A percentile compares a stretch with the other conserved stretches of the same genome.
phyloP scores from a whole-genome alignment of 2,329 filamentous ascomycete genomes.

The Aspergillaceae sp. region DNA sequence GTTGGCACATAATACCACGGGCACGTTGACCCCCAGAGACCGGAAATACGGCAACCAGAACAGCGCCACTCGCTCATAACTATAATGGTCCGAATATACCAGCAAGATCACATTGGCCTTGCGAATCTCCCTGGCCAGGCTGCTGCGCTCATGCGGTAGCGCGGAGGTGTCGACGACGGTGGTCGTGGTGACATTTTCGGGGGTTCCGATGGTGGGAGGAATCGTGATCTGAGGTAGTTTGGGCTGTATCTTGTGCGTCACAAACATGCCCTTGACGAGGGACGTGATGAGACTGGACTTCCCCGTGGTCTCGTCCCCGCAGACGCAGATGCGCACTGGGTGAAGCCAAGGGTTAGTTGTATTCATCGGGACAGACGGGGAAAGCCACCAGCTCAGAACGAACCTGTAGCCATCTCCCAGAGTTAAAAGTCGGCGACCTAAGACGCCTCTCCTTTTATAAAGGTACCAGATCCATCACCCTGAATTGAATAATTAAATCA shows the following conservation, averaged over 20 bases:
- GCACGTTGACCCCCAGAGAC: conserved; percentile 95
- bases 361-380: neutral
- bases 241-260: conserved; percentile 88
- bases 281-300: conserved; percentile 91
- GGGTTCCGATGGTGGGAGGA: conserved; percentile 82
- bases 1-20: conserved; percentile 92
- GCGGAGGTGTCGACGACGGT: conserved; percentile 91
- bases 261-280: conserved; percentile 93
- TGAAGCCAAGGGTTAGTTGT: conserved; percentile 3
- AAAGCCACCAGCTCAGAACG: conserved; percentile 1
- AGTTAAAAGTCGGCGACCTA: conserved; percentile 1
- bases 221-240: conserved; percentile 93
- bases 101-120: conserved; percentile 96
- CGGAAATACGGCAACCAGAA: conserved; percentile 99
- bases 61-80: conserved; percentile 90
- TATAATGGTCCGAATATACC: conserved; percentile 97
- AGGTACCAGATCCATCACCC: conserved; percentile 4
- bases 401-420: conserved; percentile 19
- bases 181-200: conserved; percentile 93
- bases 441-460: conserved; percentile 5
- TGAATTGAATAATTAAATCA: neutral
- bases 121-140: conserved; percentile 83
- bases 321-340: conserved; percentile 83
- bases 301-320: conserved; percentile 91
- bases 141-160: conserved; percentile 83